A percentile compares a stretch with the other conserved stretches of the same genome.
These are phyloP conservation scores for Botrytis sinoallii DNA, from an alignment of 2,329 filamentous ascomycete species.

Conservation along the genomic window DNA sequence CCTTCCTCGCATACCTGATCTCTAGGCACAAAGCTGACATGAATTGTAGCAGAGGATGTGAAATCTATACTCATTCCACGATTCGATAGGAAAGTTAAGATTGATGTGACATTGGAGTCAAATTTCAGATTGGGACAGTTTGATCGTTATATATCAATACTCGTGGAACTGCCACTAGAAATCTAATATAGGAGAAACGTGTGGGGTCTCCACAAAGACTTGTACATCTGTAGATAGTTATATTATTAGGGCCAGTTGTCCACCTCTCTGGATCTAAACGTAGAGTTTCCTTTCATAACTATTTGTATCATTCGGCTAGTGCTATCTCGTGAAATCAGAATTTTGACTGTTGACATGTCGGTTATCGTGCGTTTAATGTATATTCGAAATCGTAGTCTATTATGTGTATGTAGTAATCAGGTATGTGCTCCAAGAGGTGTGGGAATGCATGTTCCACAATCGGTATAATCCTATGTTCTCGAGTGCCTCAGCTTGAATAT, in stretches of 20 bases:
- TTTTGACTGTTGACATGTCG: background rate
- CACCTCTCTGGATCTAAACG: background rate
- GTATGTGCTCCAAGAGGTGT: background rate
- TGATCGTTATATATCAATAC: background rate
- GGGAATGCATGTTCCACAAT: background rate
- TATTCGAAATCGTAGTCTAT: conserved; percentile 61
- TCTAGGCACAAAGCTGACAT: background rate
- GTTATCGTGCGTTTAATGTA: background rate
- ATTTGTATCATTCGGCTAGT: background rate
- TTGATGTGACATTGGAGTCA: background rate
- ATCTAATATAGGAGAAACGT: background rate
- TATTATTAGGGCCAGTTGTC: background rate
- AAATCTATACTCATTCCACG: background rate
- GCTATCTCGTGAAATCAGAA: background rate
- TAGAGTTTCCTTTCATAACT: background rate
- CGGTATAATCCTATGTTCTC: conserved; percentile 3
- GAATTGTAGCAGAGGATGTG: background rate
- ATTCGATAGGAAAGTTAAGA: background rate
- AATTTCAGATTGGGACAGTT: background rate
- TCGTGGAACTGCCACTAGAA: background rate
- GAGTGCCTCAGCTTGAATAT: background rate
- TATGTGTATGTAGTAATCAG: background rate
- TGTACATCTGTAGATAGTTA: conserved; percentile 3
- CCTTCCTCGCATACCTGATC: background rate
- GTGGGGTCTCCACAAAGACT: background rate